Evolutionary conservation across 192 early-diverging fungal species (phyloP).

Genomic region (Irineochytrium annulatum): DNA sequence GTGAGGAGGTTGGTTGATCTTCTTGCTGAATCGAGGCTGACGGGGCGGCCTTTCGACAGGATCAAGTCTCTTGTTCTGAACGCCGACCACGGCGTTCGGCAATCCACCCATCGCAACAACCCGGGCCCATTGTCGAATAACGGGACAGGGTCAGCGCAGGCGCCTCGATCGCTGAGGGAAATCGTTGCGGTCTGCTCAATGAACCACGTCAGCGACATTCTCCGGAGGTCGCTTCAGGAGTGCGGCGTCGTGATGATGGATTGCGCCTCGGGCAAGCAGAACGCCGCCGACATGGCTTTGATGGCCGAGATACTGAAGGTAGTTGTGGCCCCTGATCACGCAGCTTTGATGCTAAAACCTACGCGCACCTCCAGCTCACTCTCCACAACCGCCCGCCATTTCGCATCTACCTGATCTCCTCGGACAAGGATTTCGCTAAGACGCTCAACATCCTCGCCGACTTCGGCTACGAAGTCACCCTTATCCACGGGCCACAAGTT

Average conservation of each 20-base stretch:
- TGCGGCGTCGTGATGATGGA: background rate
- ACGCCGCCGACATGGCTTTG: background rate
- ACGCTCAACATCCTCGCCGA: background rate
- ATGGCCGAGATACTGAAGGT: background rate
- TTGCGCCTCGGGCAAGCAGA: background rate
- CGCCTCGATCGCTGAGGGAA: background rate
- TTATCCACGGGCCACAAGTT: background rate
- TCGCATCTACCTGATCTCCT: background rate
- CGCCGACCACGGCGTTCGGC: background rate
- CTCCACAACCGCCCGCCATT: background rate
- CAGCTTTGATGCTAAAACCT: background rate
- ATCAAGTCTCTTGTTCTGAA: background rate
- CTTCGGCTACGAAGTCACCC: background rate
- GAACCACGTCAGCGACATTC: background rate
- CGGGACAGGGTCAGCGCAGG: no score
- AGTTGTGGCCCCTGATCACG: no score
- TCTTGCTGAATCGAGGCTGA: no score
- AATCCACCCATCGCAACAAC: no score
- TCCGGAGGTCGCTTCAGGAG: background rate
- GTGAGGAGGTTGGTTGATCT: background rate
- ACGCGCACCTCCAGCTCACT: background rate
- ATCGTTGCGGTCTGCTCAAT: constrained; percentile 1
- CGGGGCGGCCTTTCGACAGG: no score
- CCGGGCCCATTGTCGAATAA: no score
- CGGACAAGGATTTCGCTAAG: background rate